Evolutionary conservation across 2,329 filamentous ascomycete genomes (phyloP).

Genomic region (Dactylellina drechsleri): DNA sequence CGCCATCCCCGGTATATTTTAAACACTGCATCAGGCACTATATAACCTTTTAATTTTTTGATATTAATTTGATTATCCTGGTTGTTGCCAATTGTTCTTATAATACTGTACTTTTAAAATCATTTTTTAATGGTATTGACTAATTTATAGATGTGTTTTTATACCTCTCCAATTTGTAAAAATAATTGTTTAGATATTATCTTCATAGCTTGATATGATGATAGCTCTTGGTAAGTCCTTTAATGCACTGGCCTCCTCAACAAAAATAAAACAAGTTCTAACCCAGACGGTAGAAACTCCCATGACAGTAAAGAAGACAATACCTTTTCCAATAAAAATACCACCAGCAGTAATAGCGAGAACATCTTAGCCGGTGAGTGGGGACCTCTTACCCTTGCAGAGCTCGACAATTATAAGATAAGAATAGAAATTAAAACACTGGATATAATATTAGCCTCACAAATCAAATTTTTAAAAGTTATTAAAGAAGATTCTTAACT

Average conservation of each 20-base stretch:
- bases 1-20: too few relatives aligned
- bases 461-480: too few relatives aligned
- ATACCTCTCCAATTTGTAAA: too few relatives aligned
- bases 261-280: conserved; percentile 92
- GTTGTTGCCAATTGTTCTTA: too few relatives aligned
- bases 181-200: conserved; percentile 96
- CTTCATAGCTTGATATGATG: conserved; percentile 87
- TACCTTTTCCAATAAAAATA: conserved; percentile 88
- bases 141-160: too few relatives aligned
- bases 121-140: too few relatives aligned
- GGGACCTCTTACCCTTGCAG: conserved; percentile 81
- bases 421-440: conserved; percentile 88
- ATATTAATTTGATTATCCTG: too few relatives aligned
- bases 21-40: too few relatives aligned
- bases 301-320: conserved; percentile 90
- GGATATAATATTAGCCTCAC: too few relatives aligned
- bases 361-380: conserved; percentile 85
- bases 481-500: too few relatives aligned
- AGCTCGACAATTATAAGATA: conserved; percentile 89
- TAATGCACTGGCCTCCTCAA: conserved; percentile 92
- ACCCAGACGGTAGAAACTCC: conserved; percentile 95
- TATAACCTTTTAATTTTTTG: too few relatives aligned
- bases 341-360: conserved; percentile 94
- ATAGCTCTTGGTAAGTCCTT: conserved; percentile 96
- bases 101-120: too few relatives aligned